Evolutionary conservation across 2,329 filamentous ascomycete genomes (phyloP).

Genomic region (Cryphonectria naterciae): DNA sequence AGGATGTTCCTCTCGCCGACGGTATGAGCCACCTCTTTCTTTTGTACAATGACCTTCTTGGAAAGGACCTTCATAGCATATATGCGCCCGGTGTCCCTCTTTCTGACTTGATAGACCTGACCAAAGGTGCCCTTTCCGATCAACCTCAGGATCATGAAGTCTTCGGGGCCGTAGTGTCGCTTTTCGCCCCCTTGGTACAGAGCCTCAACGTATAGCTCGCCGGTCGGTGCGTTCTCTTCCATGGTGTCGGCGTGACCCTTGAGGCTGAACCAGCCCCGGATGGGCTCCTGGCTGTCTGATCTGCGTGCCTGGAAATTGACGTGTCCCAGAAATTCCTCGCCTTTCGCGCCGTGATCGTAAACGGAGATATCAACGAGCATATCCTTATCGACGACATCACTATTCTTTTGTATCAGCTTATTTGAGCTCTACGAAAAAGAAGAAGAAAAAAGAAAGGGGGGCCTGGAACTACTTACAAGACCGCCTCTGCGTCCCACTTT

Average conservation of each 20-base stretch:
- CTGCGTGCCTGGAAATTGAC: constrained; percentile 76
- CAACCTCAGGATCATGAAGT: constrained; percentile 93
- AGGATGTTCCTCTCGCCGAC: constrained; percentile 96
- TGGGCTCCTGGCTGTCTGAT: constrained; percentile 67
- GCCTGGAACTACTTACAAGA: constrained; percentile 72
- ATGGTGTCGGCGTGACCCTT: constrained; percentile 74
- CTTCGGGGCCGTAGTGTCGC: constrained; percentile 89
- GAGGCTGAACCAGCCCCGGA: constrained; percentile 85
- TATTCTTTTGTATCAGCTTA: constrained; percentile 40
- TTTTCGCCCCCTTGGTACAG: constrained; percentile 85
- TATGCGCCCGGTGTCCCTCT: constrained; percentile 93
- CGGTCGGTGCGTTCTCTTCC: constrained; percentile 74
- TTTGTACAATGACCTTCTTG: constrained; percentile 99
- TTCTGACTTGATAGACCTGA: constrained; percentile 97
- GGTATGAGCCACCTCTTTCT: constrained; percentile 98
- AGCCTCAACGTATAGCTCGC: constrained; percentile 87
- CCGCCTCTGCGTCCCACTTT: constrained; percentile 92
- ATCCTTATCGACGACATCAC: constrained; percentile 90
- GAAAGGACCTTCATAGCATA: constrained; percentile 99
- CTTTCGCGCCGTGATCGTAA: constrained; percentile 79
- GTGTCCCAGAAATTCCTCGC: constrained; percentile 91
- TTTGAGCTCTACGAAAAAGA: not conserved
- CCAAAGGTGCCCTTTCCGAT: constrained; percentile 99
- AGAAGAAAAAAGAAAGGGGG: not conserved
- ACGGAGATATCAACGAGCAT: constrained; percentile 91